Evolutionary conservation across 176 grass and related monocot genomes (phyloP), one percentile per base, ranked within the genome.

Genomic region (Cenchrus fungigraminus): DNA sequence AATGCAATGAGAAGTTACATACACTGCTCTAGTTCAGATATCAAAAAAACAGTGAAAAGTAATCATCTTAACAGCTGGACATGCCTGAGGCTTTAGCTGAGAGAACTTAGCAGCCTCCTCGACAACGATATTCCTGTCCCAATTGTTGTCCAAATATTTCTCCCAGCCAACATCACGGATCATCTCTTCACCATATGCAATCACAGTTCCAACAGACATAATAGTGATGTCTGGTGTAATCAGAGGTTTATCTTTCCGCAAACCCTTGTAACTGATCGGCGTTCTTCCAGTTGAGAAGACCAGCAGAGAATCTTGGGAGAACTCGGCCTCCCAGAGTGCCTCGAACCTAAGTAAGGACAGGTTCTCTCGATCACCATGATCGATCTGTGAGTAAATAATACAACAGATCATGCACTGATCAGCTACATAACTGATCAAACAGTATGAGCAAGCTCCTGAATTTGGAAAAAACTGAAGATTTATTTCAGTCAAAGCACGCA

Each of bases 171-270:
- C 83, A 79, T 98, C 96, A 81, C 89, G 86, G 63, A 93, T 89
- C 96, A 98, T 98, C 8, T 90, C 78, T 60, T 95, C 91, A 13
- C 96, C 96, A 13, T 95, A 98, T 12, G 93, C 79, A 74, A 98
- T 95, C 86, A 95, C 93, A 22, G 93, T 98, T 17, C 96, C 96
- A 6, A 98, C 96, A 29, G 96, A 98, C 91, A 94, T 95, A 71
- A 98, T 94, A 20, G 93, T 95, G 74, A 98, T 92, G 77, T 98
- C 96, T 0, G 96, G 96, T 5, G 91, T 94, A 55, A 98, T 64
- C 68, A 98, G 53, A 53, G 96, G 96, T 53, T 98, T 98, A 32
- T 91, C 90, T 60, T 87, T 90, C 71, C 93, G 87, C 73, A 98
- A 77, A 62, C 89, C 66, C 68, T 85, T 90, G 88, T 98, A 98